These are phyloP conservation scores for Boletus tylopilopsis DNA, from an alignment of 768 basidiomycete species.

Conservation along the genomic window DNA sequence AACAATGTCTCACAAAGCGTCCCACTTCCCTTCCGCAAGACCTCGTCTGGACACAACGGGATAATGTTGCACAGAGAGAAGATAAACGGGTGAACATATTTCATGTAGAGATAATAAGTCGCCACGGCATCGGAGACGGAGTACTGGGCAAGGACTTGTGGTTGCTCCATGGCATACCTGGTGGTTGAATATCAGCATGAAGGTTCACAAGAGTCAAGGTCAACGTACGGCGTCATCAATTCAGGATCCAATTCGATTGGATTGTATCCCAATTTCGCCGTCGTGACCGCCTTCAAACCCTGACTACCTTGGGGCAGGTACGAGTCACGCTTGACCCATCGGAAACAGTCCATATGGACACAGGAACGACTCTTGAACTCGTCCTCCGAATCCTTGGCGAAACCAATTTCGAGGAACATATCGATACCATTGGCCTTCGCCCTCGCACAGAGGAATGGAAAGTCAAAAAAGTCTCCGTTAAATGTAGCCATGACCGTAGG, in stretches of 20 bases:
- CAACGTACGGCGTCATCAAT: conserved; percentile 93
- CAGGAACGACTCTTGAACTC: conserved; percentile 93
- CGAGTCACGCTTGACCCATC: conserved; percentile 99
- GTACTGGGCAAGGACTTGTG: conserved; percentile 91
- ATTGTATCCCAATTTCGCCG: conserved; percentile 91
- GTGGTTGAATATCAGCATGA: not conserved
- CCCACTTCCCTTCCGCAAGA: conserved; percentile 91
- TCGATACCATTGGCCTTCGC: conserved; percentile 88
- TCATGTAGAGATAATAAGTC: conserved; percentile 99
- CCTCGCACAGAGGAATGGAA: conserved; percentile 90
- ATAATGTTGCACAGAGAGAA: conserved; percentile 99
- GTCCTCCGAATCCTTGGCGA: conserved; percentile 85
- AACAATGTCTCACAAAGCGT: conserved; percentile 96
- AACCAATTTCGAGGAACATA: conserved; percentile 95
- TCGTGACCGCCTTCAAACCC: conserved; percentile 97
- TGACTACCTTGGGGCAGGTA: conserved; percentile 98
- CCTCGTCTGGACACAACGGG: conserved; percentile 94
- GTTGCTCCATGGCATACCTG: conserved; percentile 95
- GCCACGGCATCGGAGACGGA: conserved; percentile 99
- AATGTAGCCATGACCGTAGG: conserved; percentile 98
- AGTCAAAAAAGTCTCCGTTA: conserved; percentile 99
- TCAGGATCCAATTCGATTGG: conserved; percentile 98
- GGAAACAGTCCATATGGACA: conserved; percentile 98
- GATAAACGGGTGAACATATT: conserved; percentile 99
- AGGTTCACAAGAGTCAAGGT: not conserved